Percentiles rank a stretch among this genome's conserved stretches.
phyloP scores from a whole-genome alignment of 2,329 filamentous ascomycete genomes.

The Chaetomium globosum region DNA sequence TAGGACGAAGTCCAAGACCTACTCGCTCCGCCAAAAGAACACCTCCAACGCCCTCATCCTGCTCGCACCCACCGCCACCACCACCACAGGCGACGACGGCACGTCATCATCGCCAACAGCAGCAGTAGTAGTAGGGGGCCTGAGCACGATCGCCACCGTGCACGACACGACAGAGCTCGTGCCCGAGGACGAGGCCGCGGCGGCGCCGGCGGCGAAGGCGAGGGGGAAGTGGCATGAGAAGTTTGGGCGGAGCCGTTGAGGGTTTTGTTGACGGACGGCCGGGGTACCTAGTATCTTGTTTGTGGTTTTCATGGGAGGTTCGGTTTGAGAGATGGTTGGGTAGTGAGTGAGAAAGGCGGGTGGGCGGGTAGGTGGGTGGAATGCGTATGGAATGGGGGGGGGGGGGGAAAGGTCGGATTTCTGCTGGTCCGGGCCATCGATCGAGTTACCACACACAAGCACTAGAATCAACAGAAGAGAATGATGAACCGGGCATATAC shows the following conservation, averaged over 20 bases:
- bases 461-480: neutral
- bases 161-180: conserved; percentile 66
- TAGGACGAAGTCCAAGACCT: conserved; percentile 54
- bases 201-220: conserved; percentile 39
- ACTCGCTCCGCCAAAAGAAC: conserved; percentile 66
- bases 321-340: neutral
- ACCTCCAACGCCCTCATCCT: conserved; percentile 68
- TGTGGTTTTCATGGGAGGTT: neutral
- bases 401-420: neutral
- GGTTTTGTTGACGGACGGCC: neutral
- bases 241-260: conserved; percentile 54
- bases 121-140: conserved; percentile 39
- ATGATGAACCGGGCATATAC: neutral
- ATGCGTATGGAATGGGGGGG: too few species aligned
- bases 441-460: neutral
- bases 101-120: conserved; percentile 33
- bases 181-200: conserved; percentile 41
- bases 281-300: too few species aligned
- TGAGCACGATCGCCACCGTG: conserved; percentile 58
- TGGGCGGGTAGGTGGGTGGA: neutral
- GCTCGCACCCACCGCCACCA: conserved; percentile 40
- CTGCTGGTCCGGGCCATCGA: neutral
- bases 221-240: conserved; percentile 64
- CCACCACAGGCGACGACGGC: neutral
- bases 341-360: neutral